Conservation (phyloP, 768 basidiomycete species). For the Gymnopilus junonius region DNA sequence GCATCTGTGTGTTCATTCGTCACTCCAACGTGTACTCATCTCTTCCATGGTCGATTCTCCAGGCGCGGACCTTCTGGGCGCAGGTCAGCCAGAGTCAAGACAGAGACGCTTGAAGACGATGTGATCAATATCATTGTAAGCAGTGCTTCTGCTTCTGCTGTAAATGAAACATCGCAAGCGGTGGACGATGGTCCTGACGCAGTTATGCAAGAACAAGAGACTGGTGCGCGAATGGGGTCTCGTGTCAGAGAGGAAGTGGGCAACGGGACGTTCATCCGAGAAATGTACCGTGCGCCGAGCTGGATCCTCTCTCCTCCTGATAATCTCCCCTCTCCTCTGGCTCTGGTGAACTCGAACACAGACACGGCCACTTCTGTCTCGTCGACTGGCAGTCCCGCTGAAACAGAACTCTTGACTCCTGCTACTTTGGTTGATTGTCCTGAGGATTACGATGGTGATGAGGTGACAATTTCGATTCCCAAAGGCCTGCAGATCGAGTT, state of each 20-base stretch:
- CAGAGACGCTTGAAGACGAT: background rate
- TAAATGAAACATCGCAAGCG: background rate
- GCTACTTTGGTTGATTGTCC: constrained; percentile 24
- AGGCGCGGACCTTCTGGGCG: constrained; percentile 20
- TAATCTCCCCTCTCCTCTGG: constrained; percentile 29
- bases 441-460: constrained; percentile 14
- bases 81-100: constrained; percentile 7
- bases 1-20: constrained; percentile 25
- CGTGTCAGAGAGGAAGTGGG: constrained; percentile 18
- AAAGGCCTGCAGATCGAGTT: constrained; percentile 22
- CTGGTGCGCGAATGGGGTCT: background rate
- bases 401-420: constrained; percentile 26
- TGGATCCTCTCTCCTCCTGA: constrained; percentile 32
- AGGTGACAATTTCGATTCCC: constrained; percentile 26
- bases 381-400: constrained; percentile 2
- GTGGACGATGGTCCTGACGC: background rate
- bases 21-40: constrained; percentile 20
- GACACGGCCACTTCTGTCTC: background rate
- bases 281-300: constrained; percentile 30
- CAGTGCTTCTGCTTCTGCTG: no score
- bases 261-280: constrained; percentile 28
- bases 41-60: constrained; percentile 27
- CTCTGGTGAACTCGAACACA: constrained; percentile 16
- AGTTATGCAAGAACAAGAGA: background rate
- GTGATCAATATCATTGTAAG: constrained; percentile 5